A percentile compares a stretch with the other conserved stretches of the same genome.
Conservation (phyloP, 2,329 filamentous ascomycete species). For the Fusarium sp. region DNA sequence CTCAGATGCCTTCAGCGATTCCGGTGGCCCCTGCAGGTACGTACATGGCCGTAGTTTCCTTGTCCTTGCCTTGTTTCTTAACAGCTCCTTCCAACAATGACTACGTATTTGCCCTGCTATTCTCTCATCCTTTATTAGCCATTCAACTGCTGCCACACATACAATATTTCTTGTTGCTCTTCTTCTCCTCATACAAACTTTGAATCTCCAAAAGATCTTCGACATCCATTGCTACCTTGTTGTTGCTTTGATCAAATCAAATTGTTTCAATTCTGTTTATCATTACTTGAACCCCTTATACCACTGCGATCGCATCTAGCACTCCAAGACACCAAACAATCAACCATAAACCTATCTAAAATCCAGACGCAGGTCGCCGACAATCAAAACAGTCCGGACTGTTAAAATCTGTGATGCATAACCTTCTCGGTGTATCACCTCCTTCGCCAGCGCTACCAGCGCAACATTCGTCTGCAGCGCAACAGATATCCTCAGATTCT, state of each 20-base stretch:
- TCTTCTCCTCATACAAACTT: conserved; percentile 14
- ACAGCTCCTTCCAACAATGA: conserved; percentile 19
- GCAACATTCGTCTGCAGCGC: conserved; percentile 44
- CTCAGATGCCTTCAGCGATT: conserved; percentile 46
- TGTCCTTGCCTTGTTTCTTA: conserved; percentile 36
- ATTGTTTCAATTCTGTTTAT: conserved; percentile 1
- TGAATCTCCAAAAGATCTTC: conserved; percentile 26
- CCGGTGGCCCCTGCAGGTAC: conserved; percentile 43
- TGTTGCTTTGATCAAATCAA: conserved; percentile 2
- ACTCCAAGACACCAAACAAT: conserved; percentile 10
- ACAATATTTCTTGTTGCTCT: background rate
- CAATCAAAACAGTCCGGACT: conserved; percentile 55
- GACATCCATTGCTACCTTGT: conserved; percentile 10
- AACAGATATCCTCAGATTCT: conserved; percentile 40
- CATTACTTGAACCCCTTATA: background rate
- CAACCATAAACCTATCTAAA: conserved; percentile 10
- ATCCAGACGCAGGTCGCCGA: conserved; percentile 46
- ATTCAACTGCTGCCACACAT: conserved; percentile 30
- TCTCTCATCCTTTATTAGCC: conserved; percentile 31
- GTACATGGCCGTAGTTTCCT: conserved; percentile 33
- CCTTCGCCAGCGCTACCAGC: conserved; percentile 43
- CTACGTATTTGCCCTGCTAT: conserved; percentile 30
- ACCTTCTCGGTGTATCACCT: conserved; percentile 49
- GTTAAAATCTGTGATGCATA: conserved; percentile 59
- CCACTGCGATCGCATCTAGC: conserved; percentile 16